These are phyloP conservation scores for Microstegium vimineum DNA, from an alignment of 176 grass and related monocot genomes.

Conservation along the genomic window DNA sequence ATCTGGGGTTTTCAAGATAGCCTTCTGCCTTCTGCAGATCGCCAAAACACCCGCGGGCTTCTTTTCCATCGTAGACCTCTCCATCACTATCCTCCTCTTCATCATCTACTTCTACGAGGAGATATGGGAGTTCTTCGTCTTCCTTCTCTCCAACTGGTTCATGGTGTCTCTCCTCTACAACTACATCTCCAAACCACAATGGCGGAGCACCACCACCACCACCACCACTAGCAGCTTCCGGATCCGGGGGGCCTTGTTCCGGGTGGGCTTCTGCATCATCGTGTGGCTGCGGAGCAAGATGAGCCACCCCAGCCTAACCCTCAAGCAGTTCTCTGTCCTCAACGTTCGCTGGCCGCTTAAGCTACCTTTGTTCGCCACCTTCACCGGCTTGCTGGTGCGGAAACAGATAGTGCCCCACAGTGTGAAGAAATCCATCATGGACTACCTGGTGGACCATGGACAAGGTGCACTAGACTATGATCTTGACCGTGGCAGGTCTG, in stretches of 20 bases:
- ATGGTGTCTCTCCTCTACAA: neutral
- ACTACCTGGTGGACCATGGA: neutral
- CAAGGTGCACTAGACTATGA: neutral
- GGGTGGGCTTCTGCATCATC: neutral
- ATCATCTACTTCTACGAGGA: constrained; percentile 13
- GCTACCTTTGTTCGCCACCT: neutral
- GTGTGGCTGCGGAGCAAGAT: neutral
- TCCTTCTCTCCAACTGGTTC: constrained; percentile 29
- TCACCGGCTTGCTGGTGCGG: neutral
- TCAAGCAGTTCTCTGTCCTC: neutral
- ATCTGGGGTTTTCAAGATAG: neutral
- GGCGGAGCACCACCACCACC: neutral
- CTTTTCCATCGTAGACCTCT: neutral
- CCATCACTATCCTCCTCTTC: neutral
- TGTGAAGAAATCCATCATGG: neutral
- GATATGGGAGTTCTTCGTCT: neutral
- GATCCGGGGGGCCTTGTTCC: neutral
- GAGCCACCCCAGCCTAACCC: neutral
- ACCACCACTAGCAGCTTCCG: too few relatives aligned
- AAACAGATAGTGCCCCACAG: neutral
- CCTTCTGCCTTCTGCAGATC: neutral
- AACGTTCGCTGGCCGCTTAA: neutral
- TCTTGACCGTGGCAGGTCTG: neutral
- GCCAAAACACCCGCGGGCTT: accelerated
- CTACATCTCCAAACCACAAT: neutral